A percentile compares a stretch with the other conserved stretches of the same genome.
Evolutionary conservation across 495 filamentous ascomycete genomes (phyloP).

Genomic region (Neurospora sp.): DNA sequence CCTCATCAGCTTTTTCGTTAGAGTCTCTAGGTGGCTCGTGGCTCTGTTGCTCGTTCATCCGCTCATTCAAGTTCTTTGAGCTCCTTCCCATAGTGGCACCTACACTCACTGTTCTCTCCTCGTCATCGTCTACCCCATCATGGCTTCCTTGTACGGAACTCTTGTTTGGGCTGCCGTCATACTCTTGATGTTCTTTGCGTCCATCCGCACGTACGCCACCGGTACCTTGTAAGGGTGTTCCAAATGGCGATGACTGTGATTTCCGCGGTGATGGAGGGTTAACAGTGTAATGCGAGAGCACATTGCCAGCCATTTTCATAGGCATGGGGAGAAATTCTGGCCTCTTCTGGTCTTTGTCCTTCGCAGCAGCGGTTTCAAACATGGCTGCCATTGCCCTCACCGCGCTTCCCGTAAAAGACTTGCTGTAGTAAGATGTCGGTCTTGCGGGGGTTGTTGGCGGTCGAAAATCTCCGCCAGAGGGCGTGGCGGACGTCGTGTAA

Average conservation of each 20-base stretch:
- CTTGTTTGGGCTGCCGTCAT: not conserved
- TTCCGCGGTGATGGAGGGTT: conserved; percentile 12
- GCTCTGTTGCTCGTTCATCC: not conserved
- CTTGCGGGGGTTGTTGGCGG: not conserved
- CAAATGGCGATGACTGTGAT: not conserved
- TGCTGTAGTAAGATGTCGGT: not conserved
- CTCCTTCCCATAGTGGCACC: not conserved
- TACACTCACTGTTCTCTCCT: not conserved
- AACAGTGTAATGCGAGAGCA: conserved; percentile 21
- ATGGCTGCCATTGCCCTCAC: conserved; percentile 36
- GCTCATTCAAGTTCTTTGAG: not conserved
- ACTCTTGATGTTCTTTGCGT: not conserved
- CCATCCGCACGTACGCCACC: not conserved
- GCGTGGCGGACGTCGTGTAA: not conserved
- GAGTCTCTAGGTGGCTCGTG: not conserved
- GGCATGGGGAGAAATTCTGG: not conserved
- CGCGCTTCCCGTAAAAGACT: conserved; percentile 11
- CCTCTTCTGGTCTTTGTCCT: conserved; percentile 7
- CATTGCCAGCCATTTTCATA: conserved; percentile 8
- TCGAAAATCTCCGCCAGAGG: not conserved
- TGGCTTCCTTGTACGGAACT: not conserved
- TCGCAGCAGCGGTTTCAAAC: conserved; percentile 25
- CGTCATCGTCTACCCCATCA: not conserved
- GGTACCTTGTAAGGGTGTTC: not conserved
- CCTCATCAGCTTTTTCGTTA: not conserved